phyloP scores from a whole-genome alignment of 1,284 basidiomycete species.

The Rhodofomes roseus region DNA sequence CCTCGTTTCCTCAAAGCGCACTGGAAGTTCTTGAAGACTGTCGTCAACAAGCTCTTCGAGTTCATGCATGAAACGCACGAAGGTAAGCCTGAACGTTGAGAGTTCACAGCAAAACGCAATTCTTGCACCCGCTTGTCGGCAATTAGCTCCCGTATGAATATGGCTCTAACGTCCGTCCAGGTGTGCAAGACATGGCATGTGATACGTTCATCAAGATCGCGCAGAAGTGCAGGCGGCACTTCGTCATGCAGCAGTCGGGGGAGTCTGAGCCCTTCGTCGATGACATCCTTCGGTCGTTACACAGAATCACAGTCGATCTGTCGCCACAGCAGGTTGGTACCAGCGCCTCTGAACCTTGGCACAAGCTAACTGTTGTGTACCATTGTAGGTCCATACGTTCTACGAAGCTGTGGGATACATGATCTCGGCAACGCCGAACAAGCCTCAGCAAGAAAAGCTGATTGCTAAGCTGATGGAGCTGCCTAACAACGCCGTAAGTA shows the following conservation, averaged over 20 bases:
- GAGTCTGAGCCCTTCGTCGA: constrained; percentile 98
- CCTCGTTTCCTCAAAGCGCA: constrained; percentile 99
- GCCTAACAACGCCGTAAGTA: constrained; percentile 90
- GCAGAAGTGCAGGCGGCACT: constrained; percentile 97
- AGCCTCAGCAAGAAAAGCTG: constrained; percentile 93
- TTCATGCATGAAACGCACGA: constrained; percentile 99
- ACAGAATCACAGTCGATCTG: constrained; percentile 94
- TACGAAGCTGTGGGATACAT: constrained; percentile 99
- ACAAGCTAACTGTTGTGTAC: constrained; percentile 3
- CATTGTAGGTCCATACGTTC: constrained; percentile 82
- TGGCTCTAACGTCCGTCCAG: constrained; percentile 34
- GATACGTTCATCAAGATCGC: constrained; percentile 99
- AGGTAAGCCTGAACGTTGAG: constrained; percentile 43
- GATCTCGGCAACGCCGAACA: constrained; percentile 99
- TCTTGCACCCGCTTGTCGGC: neutral
- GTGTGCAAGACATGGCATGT: constrained; percentile 99
- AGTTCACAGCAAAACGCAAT: neutral
- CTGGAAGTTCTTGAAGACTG: constrained; percentile 99
- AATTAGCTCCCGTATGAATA: constrained; percentile 4
- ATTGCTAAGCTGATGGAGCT: constrained; percentile 96
- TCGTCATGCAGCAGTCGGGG: constrained; percentile 98
- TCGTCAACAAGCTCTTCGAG: constrained; percentile 99
- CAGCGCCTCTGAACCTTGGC: constrained; percentile 1
- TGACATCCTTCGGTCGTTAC: constrained; percentile 90
- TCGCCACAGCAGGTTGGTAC: constrained; percentile 82